These are phyloP conservation scores for Mycena leptocephala DNA, from an alignment of 768 basidiomycete species.

Conservation along the genomic window DNA sequence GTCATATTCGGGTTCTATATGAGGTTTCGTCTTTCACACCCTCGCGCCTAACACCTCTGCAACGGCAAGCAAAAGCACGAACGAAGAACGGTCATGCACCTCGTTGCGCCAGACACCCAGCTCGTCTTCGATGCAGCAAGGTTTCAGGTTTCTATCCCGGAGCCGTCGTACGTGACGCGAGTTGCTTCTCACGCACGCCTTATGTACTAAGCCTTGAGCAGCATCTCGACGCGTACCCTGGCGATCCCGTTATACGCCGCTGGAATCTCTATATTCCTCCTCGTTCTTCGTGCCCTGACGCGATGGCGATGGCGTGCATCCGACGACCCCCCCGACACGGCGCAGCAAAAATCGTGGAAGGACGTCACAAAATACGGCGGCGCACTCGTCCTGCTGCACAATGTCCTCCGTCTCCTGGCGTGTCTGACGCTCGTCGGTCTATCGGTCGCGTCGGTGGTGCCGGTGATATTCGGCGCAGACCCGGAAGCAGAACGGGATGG, in stretches of 20 bases:
- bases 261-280: conserved; percentile 9
- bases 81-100: conserved; percentile 4
- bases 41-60: too few relatives aligned
- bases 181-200: too few relatives aligned
- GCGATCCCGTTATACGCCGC: conserved; percentile 23
- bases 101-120: conserved; percentile 19
- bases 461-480: background rate
- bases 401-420: conserved; percentile 13
- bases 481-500: background rate
- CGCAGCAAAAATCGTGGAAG: conserved; percentile 33
- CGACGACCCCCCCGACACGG: too few relatives aligned
- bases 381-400: conserved; percentile 1
- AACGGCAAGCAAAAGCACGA: too few relatives aligned
- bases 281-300: background rate
- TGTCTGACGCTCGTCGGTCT: conserved; percentile 25
- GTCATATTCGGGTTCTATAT: background rate
- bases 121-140: conserved; percentile 15
- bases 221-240: conserved; percentile 24
- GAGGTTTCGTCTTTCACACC: background rate
- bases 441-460: conserved; percentile 22
- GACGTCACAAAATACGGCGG: conserved; percentile 29
- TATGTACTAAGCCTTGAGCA: too few relatives aligned
- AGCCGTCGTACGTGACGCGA: too few relatives aligned
- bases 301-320: background rate
- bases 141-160: too few relatives aligned